These are phyloP conservation scores for Barnettozyma populi DNA, from an alignment of 805 yeast species.

Conservation along the genomic window DNA sequence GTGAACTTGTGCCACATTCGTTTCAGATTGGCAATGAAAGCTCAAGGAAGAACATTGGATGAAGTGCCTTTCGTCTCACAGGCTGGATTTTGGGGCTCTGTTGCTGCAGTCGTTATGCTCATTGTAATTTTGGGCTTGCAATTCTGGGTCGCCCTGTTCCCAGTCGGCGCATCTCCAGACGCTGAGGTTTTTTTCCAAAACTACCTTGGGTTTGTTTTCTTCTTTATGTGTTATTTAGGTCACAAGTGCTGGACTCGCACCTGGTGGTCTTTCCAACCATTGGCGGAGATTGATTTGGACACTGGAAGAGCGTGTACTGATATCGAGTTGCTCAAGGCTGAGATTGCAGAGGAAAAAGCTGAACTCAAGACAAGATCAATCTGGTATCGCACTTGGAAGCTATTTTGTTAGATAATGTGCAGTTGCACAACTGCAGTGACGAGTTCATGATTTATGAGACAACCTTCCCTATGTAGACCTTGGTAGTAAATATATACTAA, in stretches of 20 bases:
- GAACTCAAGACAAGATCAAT: slow-evolving; percentile 40
- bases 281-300: slow-evolving; percentile 51
- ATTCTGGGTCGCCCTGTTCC: slow-evolving; percentile 44
- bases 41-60: slow-evolving; percentile 35
- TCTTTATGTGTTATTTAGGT: slow-evolving; percentile 32
- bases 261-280: slow-evolving; percentile 36
- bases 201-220: slow-evolving; percentile 38
- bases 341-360: slow-evolving; percentile 52
- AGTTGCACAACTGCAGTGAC: not conserved
- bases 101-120: slow-evolving; percentile 32
- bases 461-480: too few species aligned
- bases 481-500: too few species aligned
- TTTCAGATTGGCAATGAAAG: slow-evolving; percentile 40
- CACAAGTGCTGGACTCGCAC: slow-evolving; percentile 40
- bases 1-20: slow-evolving; percentile 39
- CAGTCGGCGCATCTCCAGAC: slow-evolving; percentile 32
- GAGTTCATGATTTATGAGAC: not conserved
- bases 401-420: slow-evolving; percentile 53
- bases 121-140: slow-evolving; percentile 37
- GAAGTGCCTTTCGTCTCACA: slow-evolving; percentile 40
- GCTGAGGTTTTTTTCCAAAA: slow-evolving; percentile 35
- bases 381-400: slow-evolving; percentile 45
- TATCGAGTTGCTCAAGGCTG: slow-evolving; percentile 49
- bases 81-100: slow-evolving; percentile 39
- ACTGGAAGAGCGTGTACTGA: slow-evolving; percentile 61